Base-by-base conservation (phyloP, 2,329 filamentous ascomycete species). In the Exserohilum turcica region DNA sequence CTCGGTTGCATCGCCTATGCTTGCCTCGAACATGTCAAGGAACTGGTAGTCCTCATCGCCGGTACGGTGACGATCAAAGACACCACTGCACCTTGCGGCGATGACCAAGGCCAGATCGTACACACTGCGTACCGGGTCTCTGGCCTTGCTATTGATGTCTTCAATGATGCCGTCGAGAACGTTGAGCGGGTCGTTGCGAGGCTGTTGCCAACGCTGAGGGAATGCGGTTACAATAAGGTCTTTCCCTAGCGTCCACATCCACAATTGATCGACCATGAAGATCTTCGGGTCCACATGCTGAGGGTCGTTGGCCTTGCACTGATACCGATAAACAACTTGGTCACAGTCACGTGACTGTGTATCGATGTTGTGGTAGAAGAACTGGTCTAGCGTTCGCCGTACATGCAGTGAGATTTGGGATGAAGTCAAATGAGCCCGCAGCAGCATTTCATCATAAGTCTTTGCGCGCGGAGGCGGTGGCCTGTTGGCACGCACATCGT, bases 211-310 rank as follows among this genome's bases (percentile, higher is more conserved):
- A 5, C 82, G 74, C 56, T 84, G 79, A 2, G 83, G 82, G 51
- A 85, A 85, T 47, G 80, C 80, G 0, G 83, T 84, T 9, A 88
- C 79, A 15, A 88, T 79, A 13, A 87, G 72, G 52, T 86, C 84
- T 66, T 76, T 76, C 9, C 82, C 74, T 1, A 88, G 64, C 3
- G 86, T 77, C 82, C 84, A 87, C 66, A 88, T 80, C 86, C 86
- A 88, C 1, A 89, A 74, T 60, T 88, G 86, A 65, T 88, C 86
- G 0, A 88, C 85, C 85, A 87, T 87, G 66, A 86, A 86, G 2
- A 87, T 80, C 55, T 86, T 86, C 1, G 79, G 78, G 49, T 85
- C 82, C 2, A 71, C 73, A 68, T 65, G 64, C 13, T 66, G 67
- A 36, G 65, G 63, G 24, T 72, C 51, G 13, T 58, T 36, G 9